A percentile compares a stretch with the other conserved stretches of the same genome.
Evolutionary conservation across 257 asterid species (phyloP).

Genomic region (Solanum sejunctum): DNA sequence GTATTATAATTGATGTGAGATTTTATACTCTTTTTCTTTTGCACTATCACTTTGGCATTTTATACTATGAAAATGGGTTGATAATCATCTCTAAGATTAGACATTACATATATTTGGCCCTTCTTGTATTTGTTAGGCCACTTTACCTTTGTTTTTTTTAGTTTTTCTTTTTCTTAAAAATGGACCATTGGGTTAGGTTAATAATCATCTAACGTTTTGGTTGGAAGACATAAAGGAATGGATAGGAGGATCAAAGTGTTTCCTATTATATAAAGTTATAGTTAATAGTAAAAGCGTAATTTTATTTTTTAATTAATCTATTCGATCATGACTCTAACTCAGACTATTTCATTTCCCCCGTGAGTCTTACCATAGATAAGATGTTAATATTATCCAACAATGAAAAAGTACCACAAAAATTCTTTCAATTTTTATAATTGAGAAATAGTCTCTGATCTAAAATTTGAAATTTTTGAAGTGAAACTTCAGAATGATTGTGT

Average conservation of each 20-base stretch:
- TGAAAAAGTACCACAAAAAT: not conserved
- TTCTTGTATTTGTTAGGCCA: not conserved
- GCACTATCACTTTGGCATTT: not conserved
- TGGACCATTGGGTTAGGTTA: not conserved
- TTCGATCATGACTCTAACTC: no score
- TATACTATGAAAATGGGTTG: not conserved
- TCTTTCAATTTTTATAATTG: not conserved
- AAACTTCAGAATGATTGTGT: not conserved
- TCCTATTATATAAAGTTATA: no score
- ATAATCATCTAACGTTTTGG: not conserved
- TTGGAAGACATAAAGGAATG: not conserved
- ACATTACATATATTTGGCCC: not conserved
- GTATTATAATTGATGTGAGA: not conserved
- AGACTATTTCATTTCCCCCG: accelerated
- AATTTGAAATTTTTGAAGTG: not conserved
- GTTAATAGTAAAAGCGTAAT: no score
- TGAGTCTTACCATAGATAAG: no score
- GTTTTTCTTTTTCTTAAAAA: not conserved
- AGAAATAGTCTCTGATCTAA: not conserved
- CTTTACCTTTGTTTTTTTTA: not conserved
- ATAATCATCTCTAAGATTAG: not conserved
- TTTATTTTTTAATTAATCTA: no score
- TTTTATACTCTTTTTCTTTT: not conserved
- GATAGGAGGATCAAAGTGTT: no score
- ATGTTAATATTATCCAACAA: no score